Evolutionary conservation across 2,329 filamentous ascomycete genomes (phyloP).

Genomic region (Cercospora berteroae): DNA sequence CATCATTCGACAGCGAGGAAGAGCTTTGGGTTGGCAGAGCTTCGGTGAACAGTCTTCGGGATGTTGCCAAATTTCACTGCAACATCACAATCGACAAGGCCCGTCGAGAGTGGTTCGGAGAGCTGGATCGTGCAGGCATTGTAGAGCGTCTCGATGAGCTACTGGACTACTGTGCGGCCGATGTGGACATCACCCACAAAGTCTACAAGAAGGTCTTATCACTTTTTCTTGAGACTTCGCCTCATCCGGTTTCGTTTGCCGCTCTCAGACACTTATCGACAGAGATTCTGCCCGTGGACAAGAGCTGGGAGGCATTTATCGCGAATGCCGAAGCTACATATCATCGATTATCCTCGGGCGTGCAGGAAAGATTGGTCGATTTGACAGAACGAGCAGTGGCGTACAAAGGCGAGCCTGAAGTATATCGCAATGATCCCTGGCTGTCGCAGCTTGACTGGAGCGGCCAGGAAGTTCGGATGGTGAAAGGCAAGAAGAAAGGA

Average conservation of each 20-base stretch:
- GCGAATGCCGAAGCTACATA: constrained; percentile 83
- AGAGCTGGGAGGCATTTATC: constrained; percentile 83
- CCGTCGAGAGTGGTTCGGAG: constrained; percentile 80
- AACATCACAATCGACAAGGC: constrained; percentile 89
- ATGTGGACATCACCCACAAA: constrained; percentile 87
- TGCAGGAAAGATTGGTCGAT: constrained; percentile 69
- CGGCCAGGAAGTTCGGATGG: constrained; percentile 86
- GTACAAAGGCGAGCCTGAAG: constrained; percentile 65
- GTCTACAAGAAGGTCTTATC: constrained; percentile 95
- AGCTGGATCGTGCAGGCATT: constrained; percentile 70
- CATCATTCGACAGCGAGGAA: constrained; percentile 72
- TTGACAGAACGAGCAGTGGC: constrained; percentile 75
- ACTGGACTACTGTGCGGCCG: constrained; percentile 89
- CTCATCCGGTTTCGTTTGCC: constrained; percentile 95
- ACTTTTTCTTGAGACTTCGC: constrained; percentile 82
- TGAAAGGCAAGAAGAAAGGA: constrained; percentile 83
- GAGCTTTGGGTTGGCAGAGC: constrained; percentile 94
- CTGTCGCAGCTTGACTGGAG: constrained; percentile 92
- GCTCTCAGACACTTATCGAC: constrained; percentile 89
- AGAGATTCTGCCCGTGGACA: constrained; percentile 86
- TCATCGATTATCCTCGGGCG: constrained; percentile 69
- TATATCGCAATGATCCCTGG: constrained; percentile 83
- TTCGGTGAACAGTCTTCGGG: constrained; percentile 89
- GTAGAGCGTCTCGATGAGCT: constrained; percentile 72
- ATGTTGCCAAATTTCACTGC: constrained; percentile 96